Percentiles rank a stretch among this genome's conserved stretches.
Evolutionary conservation across 768 basidiomycete species (phyloP).

Genomic region (Pisolithus albus): DNA sequence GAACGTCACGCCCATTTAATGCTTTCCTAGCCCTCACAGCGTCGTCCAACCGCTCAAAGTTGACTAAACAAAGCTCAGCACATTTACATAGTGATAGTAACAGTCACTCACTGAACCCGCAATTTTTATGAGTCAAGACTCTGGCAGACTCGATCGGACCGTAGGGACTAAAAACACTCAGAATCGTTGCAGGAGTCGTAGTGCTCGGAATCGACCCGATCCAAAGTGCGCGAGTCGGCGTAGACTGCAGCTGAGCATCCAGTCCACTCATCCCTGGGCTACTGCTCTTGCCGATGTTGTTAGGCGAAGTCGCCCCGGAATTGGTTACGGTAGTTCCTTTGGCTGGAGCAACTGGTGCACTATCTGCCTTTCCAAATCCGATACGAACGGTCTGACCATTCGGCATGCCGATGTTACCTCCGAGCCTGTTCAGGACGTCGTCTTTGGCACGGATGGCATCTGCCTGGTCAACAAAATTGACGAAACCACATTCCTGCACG

Average conservation of each 20-base stretch:
- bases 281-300: slow-evolving; percentile 41
- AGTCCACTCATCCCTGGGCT: slow-evolving; percentile 58
- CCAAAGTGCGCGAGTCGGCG: slow-evolving; percentile 94
- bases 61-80: slow-evolving; percentile 46
- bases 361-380: slow-evolving; percentile 97
- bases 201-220: slow-evolving; percentile 95
- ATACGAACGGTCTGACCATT: slow-evolving; percentile 96
- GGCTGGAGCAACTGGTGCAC: slow-evolving; percentile 85
- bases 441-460: slow-evolving; percentile 98
- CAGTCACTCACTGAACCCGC: slow-evolving; percentile 69
- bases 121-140: slow-evolving; percentile 95
- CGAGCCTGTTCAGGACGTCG: slow-evolving; percentile 91
- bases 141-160: slow-evolving; percentile 96
- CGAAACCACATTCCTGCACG: slow-evolving; percentile 91
- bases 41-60: slow-evolving; percentile 96
- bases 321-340: slow-evolving; percentile 61
- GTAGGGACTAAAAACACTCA: slow-evolving; percentile 95
- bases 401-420: slow-evolving; percentile 89
- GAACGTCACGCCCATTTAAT: slow-evolving; percentile 89
- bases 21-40: slow-evolving; percentile 94
- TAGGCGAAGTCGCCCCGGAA: slow-evolving; percentile 61
- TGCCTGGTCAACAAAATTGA: slow-evolving; percentile 93
- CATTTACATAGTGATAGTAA: background rate
- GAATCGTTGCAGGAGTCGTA: slow-evolving; percentile 88
- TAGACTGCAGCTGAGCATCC: slow-evolving; percentile 83